Evolutionary conservation across 192 early-diverging fungal species (phyloP).

Genomic region (Dissophora ornata): DNA sequence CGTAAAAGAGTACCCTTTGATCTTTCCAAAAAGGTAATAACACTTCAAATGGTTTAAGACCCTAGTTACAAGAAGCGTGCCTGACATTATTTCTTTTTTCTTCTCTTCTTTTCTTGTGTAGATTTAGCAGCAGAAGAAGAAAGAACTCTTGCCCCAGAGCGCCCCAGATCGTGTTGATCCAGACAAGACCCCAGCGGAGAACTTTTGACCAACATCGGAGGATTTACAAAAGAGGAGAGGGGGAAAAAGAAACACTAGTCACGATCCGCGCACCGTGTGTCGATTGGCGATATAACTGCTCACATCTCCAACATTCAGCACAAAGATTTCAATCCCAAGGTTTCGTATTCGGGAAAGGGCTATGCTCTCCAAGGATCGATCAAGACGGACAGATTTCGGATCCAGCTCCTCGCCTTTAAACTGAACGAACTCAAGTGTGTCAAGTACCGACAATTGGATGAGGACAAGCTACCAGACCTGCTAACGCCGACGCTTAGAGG

Average conservation of each 20-base stretch:
- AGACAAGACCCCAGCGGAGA: too few relatives aligned
- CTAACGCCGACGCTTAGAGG: constrained; percentile 12
- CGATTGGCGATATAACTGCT: constrained; percentile 1
- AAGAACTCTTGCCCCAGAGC: too few relatives aligned
- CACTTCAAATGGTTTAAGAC: too few relatives aligned
- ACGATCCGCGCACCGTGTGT: constrained; percentile 1
- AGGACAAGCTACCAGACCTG: constrained; percentile 2
- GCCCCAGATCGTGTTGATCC: too few relatives aligned
- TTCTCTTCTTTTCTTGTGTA: too few relatives aligned
- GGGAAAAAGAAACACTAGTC: constrained; percentile 2
- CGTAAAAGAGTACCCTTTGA: too few relatives aligned
- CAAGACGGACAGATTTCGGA: constrained; percentile 14
- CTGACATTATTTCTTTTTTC: too few relatives aligned
- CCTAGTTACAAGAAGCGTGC: too few relatives aligned
- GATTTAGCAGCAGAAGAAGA: too few relatives aligned
- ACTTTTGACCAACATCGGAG: constrained; percentile 11
- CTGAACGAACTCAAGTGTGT: constrained; percentile 20
- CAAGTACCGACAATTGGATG: constrained; percentile 8
- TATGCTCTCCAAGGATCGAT: constrained; percentile 23
- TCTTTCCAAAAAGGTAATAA: too few relatives aligned
- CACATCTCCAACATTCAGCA: constrained; percentile 1
- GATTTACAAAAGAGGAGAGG: constrained; percentile 9
- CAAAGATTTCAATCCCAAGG: too few relatives aligned
- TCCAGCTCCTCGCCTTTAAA: constrained; percentile 25
- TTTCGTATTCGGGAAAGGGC: neutral